phyloP scores from a whole-genome alignment of 805 yeast genomes.

The Komagataella pastoris region DNA sequence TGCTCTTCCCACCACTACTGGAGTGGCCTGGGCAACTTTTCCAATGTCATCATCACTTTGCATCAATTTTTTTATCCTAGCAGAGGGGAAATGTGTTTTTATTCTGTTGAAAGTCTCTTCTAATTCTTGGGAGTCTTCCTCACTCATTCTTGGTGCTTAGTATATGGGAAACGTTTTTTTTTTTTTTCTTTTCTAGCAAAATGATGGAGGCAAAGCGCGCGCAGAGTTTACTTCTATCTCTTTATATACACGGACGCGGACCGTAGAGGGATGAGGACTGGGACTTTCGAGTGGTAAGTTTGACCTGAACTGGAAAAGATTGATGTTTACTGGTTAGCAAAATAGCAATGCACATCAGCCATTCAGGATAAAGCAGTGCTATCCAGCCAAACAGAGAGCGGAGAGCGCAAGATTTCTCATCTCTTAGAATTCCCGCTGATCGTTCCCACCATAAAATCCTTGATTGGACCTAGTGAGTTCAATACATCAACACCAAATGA shows the following conservation, averaged over 20 bases:
- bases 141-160: neutral
- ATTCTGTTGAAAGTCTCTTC: slow-evolving; percentile 29
- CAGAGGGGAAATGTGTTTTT: slow-evolving; percentile 81
- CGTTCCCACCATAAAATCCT: slow-evolving; percentile 52
- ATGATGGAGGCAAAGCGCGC: neutral
- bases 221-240: neutral
- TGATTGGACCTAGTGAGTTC: slow-evolving; percentile 50
- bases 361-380: neutral
- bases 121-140: slow-evolving; percentile 8
- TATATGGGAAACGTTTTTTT: slow-evolving; percentile 1
- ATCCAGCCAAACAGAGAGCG: neutral
- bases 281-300: neutral
- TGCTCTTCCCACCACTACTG: slow-evolving; percentile 94
- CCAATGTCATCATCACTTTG: slow-evolving; percentile 98
- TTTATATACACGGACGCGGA: neutral
- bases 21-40: slow-evolving; percentile 97
- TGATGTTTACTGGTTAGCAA: neutral
- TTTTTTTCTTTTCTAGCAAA: slow-evolving; percentile 3
- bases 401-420: neutral
- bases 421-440: slow-evolving; percentile 13
- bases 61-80: slow-evolving; percentile 92
- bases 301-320: neutral
- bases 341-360: neutral
- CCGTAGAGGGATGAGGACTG: neutral
- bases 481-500: slow-evolving; percentile 64